Base-by-base conservation (phyloP, 164 flowering plant genomes). In the Stephania yunnanensis region DNA sequence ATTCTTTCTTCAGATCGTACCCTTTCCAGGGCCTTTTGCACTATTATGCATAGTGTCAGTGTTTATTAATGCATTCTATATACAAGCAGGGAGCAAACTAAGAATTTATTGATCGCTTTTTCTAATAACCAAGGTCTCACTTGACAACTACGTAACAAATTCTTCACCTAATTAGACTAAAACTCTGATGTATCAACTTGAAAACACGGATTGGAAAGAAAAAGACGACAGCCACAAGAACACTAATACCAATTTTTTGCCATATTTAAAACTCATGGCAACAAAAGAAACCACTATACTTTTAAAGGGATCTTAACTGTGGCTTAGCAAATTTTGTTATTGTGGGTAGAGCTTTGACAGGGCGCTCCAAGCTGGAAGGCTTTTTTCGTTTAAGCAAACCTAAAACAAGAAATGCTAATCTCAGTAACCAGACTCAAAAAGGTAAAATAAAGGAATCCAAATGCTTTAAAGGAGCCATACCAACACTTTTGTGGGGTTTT, bases 311-410 rank as follows among this genome's bases (percentile, higher is more conserved):
- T 79, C 86, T 86, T 81, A 87, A 90, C 98, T 89, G 94, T 79
- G 87, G 81, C 82, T 84, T 87, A 50, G 87, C 83, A 75, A 80
- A 71, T 84, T 92, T 89, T 15, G 36, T n/a, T 29, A 72, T 71
- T 65, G 81, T 79, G 10, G 87, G 91, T 58, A 84, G 86, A 80
- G 85, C 81, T 86, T 89, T 91, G 73, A 82, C 87, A 46, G 84
- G 80, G 74, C 79, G 87, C 61, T 94, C 97, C 69, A 83, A 25
- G 78, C 72, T 78, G 53, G 85, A 74, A 68, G 89, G 81, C 72
- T 84, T 91, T 82, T 87, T 91, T 31, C 94, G 95, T 81, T 94
- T 94, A 20, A 84, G 86, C 53, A 80, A 71, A 82, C 92, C 98
- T 91, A 83, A 53, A 25, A 30, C 48, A 74, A 31, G 22, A 55